Percentiles rank a stretch among this genome's conserved stretches.
Evolutionary conservation across 83 land plant species (phyloP).

Genomic region (Picea mariana): DNA sequence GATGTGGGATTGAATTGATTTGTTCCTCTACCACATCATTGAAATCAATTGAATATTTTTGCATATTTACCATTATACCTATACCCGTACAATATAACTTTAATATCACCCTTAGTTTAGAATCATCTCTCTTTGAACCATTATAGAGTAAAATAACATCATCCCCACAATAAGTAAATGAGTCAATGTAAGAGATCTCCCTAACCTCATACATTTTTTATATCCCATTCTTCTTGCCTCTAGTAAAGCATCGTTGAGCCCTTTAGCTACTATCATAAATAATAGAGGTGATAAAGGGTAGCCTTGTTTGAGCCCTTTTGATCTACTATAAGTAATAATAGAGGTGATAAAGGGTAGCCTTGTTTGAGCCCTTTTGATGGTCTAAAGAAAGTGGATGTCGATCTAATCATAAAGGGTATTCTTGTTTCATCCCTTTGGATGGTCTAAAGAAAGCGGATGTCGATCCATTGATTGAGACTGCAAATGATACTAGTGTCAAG

Average conservation of each 20-base stretch:
- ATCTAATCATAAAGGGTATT: too few relatives aligned
- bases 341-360: too few relatives aligned
- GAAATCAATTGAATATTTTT: neutral
- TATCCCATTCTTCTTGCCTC: too few relatives aligned
- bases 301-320: too few relatives aligned
- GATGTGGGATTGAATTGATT: neutral
- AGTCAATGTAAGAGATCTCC: too few relatives aligned
- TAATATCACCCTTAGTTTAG: too few relatives aligned
- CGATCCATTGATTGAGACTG: neutral
- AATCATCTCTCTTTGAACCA: neutral
- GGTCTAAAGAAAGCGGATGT: neutral
- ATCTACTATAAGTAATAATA: too few relatives aligned
- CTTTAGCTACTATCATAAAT: neutral
- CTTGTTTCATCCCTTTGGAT: neutral
- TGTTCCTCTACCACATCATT: neutral
- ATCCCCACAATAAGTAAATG: neutral
- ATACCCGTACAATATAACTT: neutral
- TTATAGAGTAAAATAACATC: too few relatives aligned
- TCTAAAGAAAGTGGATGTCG: too few relatives aligned
- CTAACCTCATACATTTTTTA: too few relatives aligned
- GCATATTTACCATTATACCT: neutral
- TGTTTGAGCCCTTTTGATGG: too few relatives aligned
- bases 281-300: neutral
- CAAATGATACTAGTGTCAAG: neutral
- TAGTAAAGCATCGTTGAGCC: neutral